These are phyloP conservation scores for Trypanosoma vivax DNA, from an alignment of 208 protist species.

Conservation along the genomic window DNA sequence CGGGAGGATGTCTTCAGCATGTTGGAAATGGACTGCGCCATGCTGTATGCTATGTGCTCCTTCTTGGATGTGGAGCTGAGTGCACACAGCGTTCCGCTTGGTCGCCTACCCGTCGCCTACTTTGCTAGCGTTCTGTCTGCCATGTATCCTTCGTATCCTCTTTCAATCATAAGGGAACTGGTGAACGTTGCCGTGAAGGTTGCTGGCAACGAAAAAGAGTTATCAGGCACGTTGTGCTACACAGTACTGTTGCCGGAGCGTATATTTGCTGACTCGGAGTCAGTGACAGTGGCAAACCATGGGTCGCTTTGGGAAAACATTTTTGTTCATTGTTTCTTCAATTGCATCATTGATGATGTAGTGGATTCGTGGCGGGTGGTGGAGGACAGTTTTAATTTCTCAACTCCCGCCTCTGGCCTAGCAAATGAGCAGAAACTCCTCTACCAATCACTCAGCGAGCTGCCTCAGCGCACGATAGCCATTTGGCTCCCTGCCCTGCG, in stretches of 20 bases:
- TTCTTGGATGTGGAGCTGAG: conserved; percentile 26
- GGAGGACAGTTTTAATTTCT: conserved; percentile 42
- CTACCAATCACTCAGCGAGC: conserved; percentile 1
- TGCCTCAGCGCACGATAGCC: not conserved
- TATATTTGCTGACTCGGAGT: conserved; percentile 29
- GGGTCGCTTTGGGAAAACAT: conserved; percentile 16
- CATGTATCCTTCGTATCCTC: conserved; percentile 69
- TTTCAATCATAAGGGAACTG: conserved; percentile 34
- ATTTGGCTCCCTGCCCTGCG: conserved; percentile 9
- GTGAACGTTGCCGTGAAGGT: conserved; percentile 38
- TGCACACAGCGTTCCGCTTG: conserved; percentile 1
- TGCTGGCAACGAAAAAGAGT: conserved; percentile 29
- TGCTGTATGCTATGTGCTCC: conserved; percentile 49
- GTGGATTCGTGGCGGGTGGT: conserved; percentile 53
- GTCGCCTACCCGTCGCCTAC: conserved; percentile 51
- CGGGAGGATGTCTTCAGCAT: conserved; percentile 53
- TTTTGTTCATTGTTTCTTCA: conserved; percentile 48
- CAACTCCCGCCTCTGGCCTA: not conserved
- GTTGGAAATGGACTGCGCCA: conserved; percentile 32
- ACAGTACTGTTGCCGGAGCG: conserved; percentile 52
- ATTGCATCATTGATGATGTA: conserved; percentile 56
- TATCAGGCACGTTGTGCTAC: conserved; percentile 47
- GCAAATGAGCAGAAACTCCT: conserved; percentile 10
- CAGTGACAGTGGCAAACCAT: conserved; percentile 2
- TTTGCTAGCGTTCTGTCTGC: conserved; percentile 42